phyloP scores from a whole-genome alignment of 2,329 filamentous ascomycete genomes.

The Ophiocordyceps sinensis region DNA sequence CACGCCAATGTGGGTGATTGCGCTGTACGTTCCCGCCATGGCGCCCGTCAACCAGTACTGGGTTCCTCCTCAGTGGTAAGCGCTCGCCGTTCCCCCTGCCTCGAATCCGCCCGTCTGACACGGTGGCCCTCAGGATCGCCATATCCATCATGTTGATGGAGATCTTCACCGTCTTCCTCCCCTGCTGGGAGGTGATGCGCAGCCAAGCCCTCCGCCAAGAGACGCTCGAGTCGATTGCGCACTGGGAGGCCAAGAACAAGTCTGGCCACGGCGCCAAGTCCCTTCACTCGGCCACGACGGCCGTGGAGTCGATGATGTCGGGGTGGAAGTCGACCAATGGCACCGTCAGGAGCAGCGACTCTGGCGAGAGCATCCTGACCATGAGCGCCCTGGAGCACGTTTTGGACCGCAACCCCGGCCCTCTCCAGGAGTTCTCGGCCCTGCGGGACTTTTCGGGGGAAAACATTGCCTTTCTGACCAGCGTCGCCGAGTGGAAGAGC shows the following conservation, averaged over 20 bases:
- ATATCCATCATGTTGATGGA: conserved; percentile 46
- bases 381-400: conserved; percentile 50
- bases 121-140: too few relatives aligned
- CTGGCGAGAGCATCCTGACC: conserved; percentile 32
- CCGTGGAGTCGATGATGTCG: conserved; percentile 12
- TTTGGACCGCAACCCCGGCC: conserved; percentile 41
- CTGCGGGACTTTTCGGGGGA: conserved; percentile 55
- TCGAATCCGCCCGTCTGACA: too few relatives aligned
- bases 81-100: conserved; percentile 20
- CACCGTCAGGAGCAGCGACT: conserved; percentile 9
- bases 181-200: conserved; percentile 41
- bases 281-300: conserved; percentile 8
- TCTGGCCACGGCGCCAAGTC: conserved; percentile 5
- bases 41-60: conserved; percentile 36
- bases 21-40: conserved; percentile 37
- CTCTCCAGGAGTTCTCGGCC: conserved; percentile 50
- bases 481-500: conserved; percentile 41
- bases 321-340: conserved; percentile 19
- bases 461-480: conserved; percentile 52
- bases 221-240: conserved; percentile 27
- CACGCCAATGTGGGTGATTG: conserved; percentile 53
- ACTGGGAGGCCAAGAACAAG: conserved; percentile 26
- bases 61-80: conserved; percentile 44
- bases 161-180: conserved; percentile 46
- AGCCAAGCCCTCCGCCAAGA: conserved; percentile 24